Evolutionary conservation across 2,329 filamentous ascomycete genomes (phyloP), one percentile per base, ranked within the genome.

Genomic region (Alternaria panax): DNA sequence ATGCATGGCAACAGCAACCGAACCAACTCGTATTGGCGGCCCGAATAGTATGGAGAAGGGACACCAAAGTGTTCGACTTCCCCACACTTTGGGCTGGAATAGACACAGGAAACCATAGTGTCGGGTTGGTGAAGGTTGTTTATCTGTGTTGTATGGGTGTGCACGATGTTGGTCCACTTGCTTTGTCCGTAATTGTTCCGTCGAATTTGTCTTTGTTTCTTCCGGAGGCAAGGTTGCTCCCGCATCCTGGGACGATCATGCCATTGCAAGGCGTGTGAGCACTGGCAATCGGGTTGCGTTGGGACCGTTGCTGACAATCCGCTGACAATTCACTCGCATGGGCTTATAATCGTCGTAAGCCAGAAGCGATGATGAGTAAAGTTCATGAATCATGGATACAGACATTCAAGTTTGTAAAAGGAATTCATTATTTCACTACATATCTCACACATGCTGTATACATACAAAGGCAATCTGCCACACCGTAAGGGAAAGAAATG

Each of bases 371-470:
- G 14, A 48, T 48, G 16, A 24, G 30, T 14, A 11, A 18, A 32
- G 20, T 6, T 24, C 30, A 18, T 24, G 18, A 32, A 14, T 30
- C 4, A 32, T 18, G 20, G 20, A 20, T 4, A n/a, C 12, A 20
- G 16, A 43, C 8, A 22, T 32, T 52, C 20, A 18, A 20, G 20
- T 42, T 30, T 16, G 14, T 12, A 52, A 52, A 43, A 42, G 27
- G n/a, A 52, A 32, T 58, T 57, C 56, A 58, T 64, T 56, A 64
- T 62, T 62, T 62, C 56, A 64, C 62, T 64, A 64, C 56, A 56
- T 64, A 62, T 64, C 55, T 42, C 55, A 52, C 59, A 59, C 51
- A 59, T 56, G 45, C 56, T 48, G 50, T 47, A 50, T 60, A 59
- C 55, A 43, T 62, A 52, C 45, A 27, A 41, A 45, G 48, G 20